Evolutionary conservation across 768 basidiomycete genomes (phyloP), one percentile per base, ranked within the genome.

Genomic region (Lactarius hatsudake): DNA sequence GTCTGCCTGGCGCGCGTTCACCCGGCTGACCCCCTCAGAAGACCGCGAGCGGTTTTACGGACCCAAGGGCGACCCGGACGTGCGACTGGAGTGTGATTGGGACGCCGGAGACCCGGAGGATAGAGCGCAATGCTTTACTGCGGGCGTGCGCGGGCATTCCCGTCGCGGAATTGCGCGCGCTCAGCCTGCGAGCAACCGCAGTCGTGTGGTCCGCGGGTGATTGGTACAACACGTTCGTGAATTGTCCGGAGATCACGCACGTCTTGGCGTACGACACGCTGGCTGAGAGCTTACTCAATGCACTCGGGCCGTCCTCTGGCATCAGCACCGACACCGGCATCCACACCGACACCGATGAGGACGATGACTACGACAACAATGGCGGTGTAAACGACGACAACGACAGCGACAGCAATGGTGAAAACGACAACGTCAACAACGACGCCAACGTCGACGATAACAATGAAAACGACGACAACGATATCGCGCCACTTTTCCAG

Each of bases 41-140:
- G 66, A 67, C 59, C 59, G 42, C 34, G 62, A 67, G 6, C 59
- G 36, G 13, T 64, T 56, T 17, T 64, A 43, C 20, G 66, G 66
- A 5, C 66, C 66, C 6, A 63, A 63, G 26, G 5, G 8, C 15
- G 12, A 15, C 12, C 23, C 66, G 51, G 59, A 59, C 34, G 53
- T 67, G 8, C 66, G 59, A 0, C 59, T 67, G 4, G 62, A 67
- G 12, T 67, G 62, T 62, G 66, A 64, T 26, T 67, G 66, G 66
- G 66, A 67, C 28, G 58, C 7, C 28, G 58, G 59, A 30, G 48
- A 67, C 20, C 58, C 62, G 2, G 62, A 67, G 40, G 55, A n/a
- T 60, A 15, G 66, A 67, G 9, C 51, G 59, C 5, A 40, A 53
- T 17, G 62, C 62, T 10, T 26, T 67, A 2, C 57, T 48, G 18